These are phyloP conservation scores for Acephala macrosclerotiorum DNA, from an alignment of 2,329 filamentous ascomycete genomes.

Conservation along the genomic window DNA sequence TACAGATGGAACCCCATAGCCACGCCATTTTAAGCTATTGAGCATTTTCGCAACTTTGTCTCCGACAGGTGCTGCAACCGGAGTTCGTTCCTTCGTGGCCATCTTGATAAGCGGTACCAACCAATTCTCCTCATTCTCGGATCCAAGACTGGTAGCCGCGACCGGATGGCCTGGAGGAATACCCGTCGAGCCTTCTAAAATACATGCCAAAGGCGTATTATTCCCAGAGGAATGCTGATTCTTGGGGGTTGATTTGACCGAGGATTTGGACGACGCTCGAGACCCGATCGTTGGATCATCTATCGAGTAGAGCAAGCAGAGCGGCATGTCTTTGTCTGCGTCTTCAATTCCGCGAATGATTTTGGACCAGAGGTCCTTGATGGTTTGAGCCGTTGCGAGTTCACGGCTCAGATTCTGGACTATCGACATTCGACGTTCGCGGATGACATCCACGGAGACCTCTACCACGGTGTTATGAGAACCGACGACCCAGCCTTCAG, in stretches of 20 bases:
- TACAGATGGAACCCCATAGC: slow-evolving; percentile 68
- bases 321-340: slow-evolving; percentile 42
- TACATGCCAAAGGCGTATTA: slow-evolving; percentile 1
- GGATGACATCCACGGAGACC: slow-evolving; percentile 48
- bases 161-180: slow-evolving; percentile 21
- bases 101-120: slow-evolving; percentile 18
- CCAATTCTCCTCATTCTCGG: slow-evolving; percentile 14
- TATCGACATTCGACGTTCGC: slow-evolving; percentile 45
- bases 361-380: slow-evolving; percentile 44
- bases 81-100: slow-evolving; percentile 14
- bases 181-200: slow-evolving; percentile 28
- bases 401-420: slow-evolving; percentile 46
- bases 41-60: slow-evolving; percentile 57
- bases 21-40: slow-evolving; percentile 66
- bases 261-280: not conserved
- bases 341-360: slow-evolving; percentile 37
- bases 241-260: not conserved
- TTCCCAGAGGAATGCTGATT: not conserved
- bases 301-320: slow-evolving; percentile 44
- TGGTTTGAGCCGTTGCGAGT: slow-evolving; percentile 37
- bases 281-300: slow-evolving; percentile 19
- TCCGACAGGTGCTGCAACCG: slow-evolving; percentile 17
- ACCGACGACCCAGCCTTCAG: slow-evolving; percentile 41
- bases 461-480: slow-evolving; percentile 38
- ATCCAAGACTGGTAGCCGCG: slow-evolving; percentile 19